Evolutionary conservation across 129 eudicot species (phyloP).

Genomic region (Heracleum sosnowskyi): DNA sequence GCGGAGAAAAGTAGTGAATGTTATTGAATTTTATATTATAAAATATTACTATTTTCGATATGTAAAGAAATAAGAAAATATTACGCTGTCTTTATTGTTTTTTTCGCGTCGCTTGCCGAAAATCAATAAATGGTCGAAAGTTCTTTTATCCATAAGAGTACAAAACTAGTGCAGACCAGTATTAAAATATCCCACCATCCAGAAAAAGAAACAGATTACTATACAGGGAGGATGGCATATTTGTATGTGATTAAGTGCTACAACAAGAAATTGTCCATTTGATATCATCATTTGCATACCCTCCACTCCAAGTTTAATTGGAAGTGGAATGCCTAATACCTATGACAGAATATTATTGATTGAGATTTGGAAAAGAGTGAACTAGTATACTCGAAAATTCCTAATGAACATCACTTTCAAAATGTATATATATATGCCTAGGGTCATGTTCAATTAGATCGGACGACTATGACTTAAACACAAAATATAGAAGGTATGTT

Average conservation of each 20-base stretch:
- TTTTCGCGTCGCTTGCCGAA: background rate
- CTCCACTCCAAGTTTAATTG: background rate
- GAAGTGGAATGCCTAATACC: background rate
- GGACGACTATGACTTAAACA: background rate
- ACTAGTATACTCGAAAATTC: background rate
- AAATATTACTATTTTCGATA: too few relatives aligned
- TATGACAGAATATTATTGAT: slow-evolving; percentile 1
- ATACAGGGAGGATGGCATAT: background rate
- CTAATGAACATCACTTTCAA: background rate
- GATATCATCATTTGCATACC: background rate
- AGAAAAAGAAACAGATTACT: background rate
- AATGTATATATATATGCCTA: too few relatives aligned
- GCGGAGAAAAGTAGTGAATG: too few relatives aligned
- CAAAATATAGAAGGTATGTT: too few relatives aligned
- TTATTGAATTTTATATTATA: too few relatives aligned
- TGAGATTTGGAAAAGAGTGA: background rate
- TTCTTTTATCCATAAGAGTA: background rate
- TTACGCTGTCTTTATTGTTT: background rate
- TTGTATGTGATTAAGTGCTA: background rate
- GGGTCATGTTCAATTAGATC: too few relatives aligned
- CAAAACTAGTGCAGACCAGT: background rate
- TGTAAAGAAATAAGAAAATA: too few relatives aligned
- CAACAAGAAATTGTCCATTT: background rate
- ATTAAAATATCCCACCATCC: background rate
- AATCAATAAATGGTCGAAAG: background rate